Base-by-base conservation (phyloP, 345 rosid genomes). In the Salix udensis region DNA sequence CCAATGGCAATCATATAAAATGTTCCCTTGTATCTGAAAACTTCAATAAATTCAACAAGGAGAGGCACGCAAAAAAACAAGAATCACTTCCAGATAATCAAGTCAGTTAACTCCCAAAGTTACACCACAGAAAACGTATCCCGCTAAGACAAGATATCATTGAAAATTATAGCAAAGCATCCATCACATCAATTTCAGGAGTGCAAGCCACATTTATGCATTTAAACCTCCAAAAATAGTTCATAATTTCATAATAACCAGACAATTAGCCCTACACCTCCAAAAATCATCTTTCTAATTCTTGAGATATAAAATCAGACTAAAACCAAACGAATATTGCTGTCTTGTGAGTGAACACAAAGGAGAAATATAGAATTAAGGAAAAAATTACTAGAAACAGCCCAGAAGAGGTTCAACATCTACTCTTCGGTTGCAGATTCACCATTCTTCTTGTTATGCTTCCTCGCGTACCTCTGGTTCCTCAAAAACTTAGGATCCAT, bases 401-500 rank as follows among this genome's bases (percentile, higher is more conserved):
- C 23, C 60, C 26, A 19, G 61, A 40, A 44, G 31, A 40, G 30
- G n/a, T 18, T 70, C 70, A 74, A 68, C 1, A 42, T 78, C 60
- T 73, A 67, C 65, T 79, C 72, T 18, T 39, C 77, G n/a, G 74
- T 21, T 48, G 69, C 62, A 24, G 40, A 76, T 48, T 68, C 77
- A 6, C 36, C 73, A 10, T 52, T 39, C 71, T 88, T 81, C 72
- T 87, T 86, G 86, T 91, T 91, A 77, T 89, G 93, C 88, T 92
- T 92, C 94, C 90, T 92, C 6, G 97, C 94, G 46, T 93, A 93
- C 92, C 97, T 91, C 91, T 90, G 97, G 85, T 90, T 93, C 88
- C 97, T 89, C 86, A 92, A 74, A 79, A 91, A 94, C 90, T 94
- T 88, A 1, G 94, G 98, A 53, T 92, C 93, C 97, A 91, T 94